Conservation (phyloP, 179 eudicot species). For the Beta lomatogona region DNA sequence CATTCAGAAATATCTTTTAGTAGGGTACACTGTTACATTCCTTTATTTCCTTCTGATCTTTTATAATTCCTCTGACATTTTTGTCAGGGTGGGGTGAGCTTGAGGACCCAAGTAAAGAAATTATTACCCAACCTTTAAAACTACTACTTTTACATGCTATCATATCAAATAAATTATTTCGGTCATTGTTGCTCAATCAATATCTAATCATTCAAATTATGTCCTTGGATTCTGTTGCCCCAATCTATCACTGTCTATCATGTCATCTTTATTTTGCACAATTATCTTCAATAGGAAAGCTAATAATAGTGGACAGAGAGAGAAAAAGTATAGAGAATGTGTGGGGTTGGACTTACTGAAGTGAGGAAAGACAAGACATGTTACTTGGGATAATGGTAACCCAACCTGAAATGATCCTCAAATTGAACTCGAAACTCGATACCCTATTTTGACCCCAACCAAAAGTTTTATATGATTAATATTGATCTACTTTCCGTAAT, state of each 20-base stretch:
- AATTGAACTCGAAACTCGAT: too few relatives aligned
- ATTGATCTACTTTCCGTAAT: too few relatives aligned
- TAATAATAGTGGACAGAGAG: not conserved
- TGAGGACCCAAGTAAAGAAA: slow-evolving; percentile 9
- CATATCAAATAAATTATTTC: not conserved
- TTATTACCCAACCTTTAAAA: not conserved
- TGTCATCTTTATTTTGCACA: too few relatives aligned
- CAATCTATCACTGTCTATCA: not conserved
- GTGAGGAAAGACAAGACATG: not conserved
- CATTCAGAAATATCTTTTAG: slow-evolving; percentile 6
- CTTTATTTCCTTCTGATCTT: not conserved
- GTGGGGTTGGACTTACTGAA: not conserved
- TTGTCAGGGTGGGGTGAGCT: slow-evolving; percentile 6
- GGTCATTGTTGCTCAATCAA: not conserved
- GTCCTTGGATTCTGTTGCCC: not conserved
- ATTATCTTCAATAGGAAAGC: too few relatives aligned
- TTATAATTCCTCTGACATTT: too few relatives aligned
- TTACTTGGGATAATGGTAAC: too few relatives aligned
- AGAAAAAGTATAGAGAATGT: not conserved
- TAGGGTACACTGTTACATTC: not conserved
- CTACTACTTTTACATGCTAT: not conserved
- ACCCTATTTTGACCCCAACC: too few relatives aligned
- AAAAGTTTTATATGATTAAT: too few relatives aligned
- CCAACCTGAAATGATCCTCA: too few relatives aligned
- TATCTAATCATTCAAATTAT: not conserved